These are phyloP conservation scores for Fallopia convolvulus DNA, from an alignment of 148 eudicot genomes.

Conservation along the genomic window DNA sequence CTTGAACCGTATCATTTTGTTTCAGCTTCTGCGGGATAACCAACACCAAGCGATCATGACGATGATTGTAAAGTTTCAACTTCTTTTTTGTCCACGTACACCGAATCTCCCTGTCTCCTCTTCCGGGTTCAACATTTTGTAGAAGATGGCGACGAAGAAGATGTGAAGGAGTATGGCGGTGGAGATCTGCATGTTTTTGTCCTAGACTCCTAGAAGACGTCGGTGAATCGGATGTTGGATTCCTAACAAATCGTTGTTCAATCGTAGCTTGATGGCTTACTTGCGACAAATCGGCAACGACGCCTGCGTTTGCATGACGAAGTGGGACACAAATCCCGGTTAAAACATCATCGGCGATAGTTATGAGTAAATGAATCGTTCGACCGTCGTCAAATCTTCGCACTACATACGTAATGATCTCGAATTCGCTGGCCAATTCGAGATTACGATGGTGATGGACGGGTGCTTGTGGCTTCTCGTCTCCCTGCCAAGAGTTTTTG, in stretches of 20 bases:
- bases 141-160: slow-evolving; percentile 17
- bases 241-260: slow-evolving; percentile 21
- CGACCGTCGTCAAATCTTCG: neutral
- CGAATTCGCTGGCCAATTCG: slow-evolving; percentile 18
- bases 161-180: neutral
- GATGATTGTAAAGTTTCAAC: slow-evolving; percentile 26
- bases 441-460: slow-evolving; percentile 18
- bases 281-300: slow-evolving; percentile 48
- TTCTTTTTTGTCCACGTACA: slow-evolving; percentile 20
- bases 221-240: slow-evolving; percentile 28
- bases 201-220: neutral
- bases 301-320: slow-evolving; percentile 66
- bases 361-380: slow-evolving; percentile 25
- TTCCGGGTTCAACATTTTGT: slow-evolving; percentile 44
- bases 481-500: slow-evolving; percentile 14
- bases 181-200: slow-evolving; percentile 19
- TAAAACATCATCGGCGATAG: slow-evolving; percentile 38
- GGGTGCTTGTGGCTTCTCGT: slow-evolving; percentile 16
- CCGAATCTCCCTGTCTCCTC: slow-evolving; percentile 17
- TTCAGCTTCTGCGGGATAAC: neutral
- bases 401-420: slow-evolving; percentile 19
- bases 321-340: slow-evolving; percentile 41
- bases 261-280: slow-evolving; percentile 55
- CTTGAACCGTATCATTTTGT: too few species aligned
- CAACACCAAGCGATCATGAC: slow-evolving; percentile 49